These are phyloP conservation scores for Auriscalpium vulgare DNA, from an alignment of 768 basidiomycete genomes.

Conservation along the genomic window DNA sequence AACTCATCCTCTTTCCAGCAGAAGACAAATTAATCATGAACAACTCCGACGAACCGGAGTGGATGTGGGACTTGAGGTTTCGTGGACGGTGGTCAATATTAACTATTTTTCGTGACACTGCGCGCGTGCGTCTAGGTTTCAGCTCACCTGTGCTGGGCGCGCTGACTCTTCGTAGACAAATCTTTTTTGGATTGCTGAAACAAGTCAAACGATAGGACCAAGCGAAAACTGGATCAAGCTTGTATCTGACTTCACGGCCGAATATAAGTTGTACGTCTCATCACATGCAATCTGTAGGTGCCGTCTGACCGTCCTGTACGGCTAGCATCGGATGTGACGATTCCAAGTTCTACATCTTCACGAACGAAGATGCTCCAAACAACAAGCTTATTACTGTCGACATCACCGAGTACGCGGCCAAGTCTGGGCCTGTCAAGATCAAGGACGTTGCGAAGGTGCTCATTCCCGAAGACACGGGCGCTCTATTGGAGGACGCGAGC, in stretches of 20 bases:
- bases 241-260: constrained; percentile 55
- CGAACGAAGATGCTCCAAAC: constrained; percentile 58
- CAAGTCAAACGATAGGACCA: constrained; percentile 48
- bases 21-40: constrained; percentile 62
- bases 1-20: constrained; percentile 31
- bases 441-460: constrained; percentile 44
- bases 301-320: neutral
- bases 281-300: neutral
- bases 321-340: constrained; percentile 58
- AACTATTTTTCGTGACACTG: constrained; percentile 49
- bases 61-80: constrained; percentile 56
- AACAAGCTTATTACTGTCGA: constrained; percentile 62
- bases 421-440: constrained; percentile 13
- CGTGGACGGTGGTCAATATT: constrained; percentile 60
- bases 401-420: constrained; percentile 28
- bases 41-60: constrained; percentile 55
- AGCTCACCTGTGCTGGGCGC: neutral
- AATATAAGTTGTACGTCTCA: constrained; percentile 50
- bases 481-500: constrained; percentile 43
- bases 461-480: constrained; percentile 61
- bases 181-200: constrained; percentile 64
- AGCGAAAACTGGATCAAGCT: constrained; percentile 70
- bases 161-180: constrained; percentile 44
- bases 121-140: constrained; percentile 34
- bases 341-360: constrained; percentile 52